Evolutionary conservation across 2,329 filamentous ascomycete species (phyloP).

Genomic region (Sporothrix brunneoviolacea): DNA sequence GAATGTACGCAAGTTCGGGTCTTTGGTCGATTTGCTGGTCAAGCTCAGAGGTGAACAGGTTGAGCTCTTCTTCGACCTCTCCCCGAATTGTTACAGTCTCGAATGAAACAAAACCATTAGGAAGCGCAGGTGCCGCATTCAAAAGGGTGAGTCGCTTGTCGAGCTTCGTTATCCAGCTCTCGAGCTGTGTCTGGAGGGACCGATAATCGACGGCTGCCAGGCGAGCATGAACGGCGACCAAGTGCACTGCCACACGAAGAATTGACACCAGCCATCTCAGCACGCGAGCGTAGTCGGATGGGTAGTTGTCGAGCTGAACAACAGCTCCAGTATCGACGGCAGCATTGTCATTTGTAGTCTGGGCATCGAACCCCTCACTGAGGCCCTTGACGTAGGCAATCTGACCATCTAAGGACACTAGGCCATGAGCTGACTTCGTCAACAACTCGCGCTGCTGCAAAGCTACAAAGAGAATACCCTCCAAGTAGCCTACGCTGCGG

Average conservation of each 20-base stretch:
- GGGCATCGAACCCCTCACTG: neutral
- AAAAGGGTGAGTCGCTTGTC: neutral
- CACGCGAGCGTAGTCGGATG: slow-evolving; percentile 24
- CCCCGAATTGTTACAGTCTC: slow-evolving; percentile 28
- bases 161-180: slow-evolving; percentile 37
- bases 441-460: slow-evolving; percentile 53
- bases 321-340: neutral
- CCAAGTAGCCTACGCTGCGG: slow-evolving; percentile 76
- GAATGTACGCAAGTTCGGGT: slow-evolving; percentile 56
- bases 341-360: too few species aligned
- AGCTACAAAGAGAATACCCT: slow-evolving; percentile 68
- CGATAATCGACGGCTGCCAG: slow-evolving; percentile 50
- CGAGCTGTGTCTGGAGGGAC: slow-evolving; percentile 37
- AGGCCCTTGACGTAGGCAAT: slow-evolving; percentile 14
- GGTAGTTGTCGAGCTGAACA: slow-evolving; percentile 7
- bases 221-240: slow-evolving; percentile 61
- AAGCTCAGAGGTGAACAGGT: slow-evolving; percentile 36
- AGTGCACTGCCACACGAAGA: slow-evolving; percentile 52
- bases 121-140: slow-evolving; percentile 40
- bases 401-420: slow-evolving; percentile 12
- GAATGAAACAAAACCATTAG: slow-evolving; percentile 41
- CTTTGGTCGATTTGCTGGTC: slow-evolving; percentile 36
- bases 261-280: slow-evolving; percentile 61
- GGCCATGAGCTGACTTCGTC: slow-evolving; percentile 19
- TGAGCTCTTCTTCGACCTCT: slow-evolving; percentile 32